Base-by-base conservation (phyloP, 179 eudicot genomes). In the Sideroxylon spinosum region DNA sequence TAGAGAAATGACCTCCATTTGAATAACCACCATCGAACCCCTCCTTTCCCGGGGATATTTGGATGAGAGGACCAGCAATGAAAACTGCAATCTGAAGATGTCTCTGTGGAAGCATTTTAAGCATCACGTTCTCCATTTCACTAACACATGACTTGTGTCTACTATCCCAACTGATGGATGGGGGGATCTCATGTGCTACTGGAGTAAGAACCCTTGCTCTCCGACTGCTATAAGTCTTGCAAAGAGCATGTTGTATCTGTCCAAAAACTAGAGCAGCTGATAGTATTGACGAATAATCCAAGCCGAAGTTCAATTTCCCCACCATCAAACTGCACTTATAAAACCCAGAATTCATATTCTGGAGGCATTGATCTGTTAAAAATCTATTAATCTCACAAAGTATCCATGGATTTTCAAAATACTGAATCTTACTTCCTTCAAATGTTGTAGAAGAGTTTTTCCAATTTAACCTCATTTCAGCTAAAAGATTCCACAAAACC, bases 11-110 rank as follows among this genome's bases (percentile, higher is more conserved):
- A 75, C 71, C 76, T 46, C 29, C 55, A 75, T 84, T 82, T 44
- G 73, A 29, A 72, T 68, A 17, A 69, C 61, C 76, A 61, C 76
- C 82, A 79, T 74, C 49, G 62, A 81, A 61, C 64, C 80, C 84
- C 79, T 88, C 88, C 64, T 84, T 86, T 68, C 81, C 80, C 81
- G 87, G 29, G 56, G 92, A 89, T 57, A 94, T 50, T 44, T 77
- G 84, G 80, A 92, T 66, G 37, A 64, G 83, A 73, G 93, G 93
- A 67, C 98, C 99, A 73, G 87, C 86, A 73, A 92, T 84, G 70
- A 88, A 73, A 20, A 81, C 90, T 79, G 84, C 93, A 79, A 92
- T 70, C 75, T 90, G 93, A 70, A 89, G 78, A 81, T 86, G 88
- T 71, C 88, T 84, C 55, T 84, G 84, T 25, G 97, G 97, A 86